Evolutionary conservation across 75 land plant genomes (phyloP), one percentile per base, ranked within the genome.

Genomic region (Gnetum montanum): DNA sequence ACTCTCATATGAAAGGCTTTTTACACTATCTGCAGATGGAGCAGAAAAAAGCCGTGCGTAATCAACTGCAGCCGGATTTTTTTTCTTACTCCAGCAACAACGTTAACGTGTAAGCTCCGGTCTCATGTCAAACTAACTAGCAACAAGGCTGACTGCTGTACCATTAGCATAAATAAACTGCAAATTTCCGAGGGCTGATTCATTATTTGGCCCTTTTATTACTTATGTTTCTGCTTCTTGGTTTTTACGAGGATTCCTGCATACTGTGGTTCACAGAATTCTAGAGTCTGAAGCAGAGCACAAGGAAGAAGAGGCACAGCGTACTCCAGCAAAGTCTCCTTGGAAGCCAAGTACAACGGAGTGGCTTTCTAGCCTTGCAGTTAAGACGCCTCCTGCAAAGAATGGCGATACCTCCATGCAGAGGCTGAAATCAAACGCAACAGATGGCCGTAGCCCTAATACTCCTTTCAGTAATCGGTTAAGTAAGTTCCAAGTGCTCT

Each of bases 401-500:
- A 52, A 44, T 57, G 61, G 51, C 27, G 69, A 44, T 13, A 28
- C n/a, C 41, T 69, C 71, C 4, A 52, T 41, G 11, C 53, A 36
- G 7, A 62, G 65, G 41, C 57, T n/a, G 36, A 35, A 11, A 15
- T 43, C 12, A 45, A 22, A 19, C 56, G 63, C 31, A 23, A 3
- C 12, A 19, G 34, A 25, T 53, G 22, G 55, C 34, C 55, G 24
- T 6, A 63, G 75, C 23, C 73, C 48, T 15, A 51, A 68, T 49
- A 88, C 98, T 22, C 98, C 98, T 12, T 94, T 87, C 70, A 78
- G 78, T 16, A 74, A 77, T 54, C 58, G 98, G 28, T 67, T 64
- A 10, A 73, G 49, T 43, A 94, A 82, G 61, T 85, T 74, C 64
- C 72, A 67, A 20, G 72, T 75, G 18, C 90, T 80, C 49, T 74